phyloP scores from a whole-genome alignment of 208 protist species.

The Vickermania spadyakhi region DNA sequence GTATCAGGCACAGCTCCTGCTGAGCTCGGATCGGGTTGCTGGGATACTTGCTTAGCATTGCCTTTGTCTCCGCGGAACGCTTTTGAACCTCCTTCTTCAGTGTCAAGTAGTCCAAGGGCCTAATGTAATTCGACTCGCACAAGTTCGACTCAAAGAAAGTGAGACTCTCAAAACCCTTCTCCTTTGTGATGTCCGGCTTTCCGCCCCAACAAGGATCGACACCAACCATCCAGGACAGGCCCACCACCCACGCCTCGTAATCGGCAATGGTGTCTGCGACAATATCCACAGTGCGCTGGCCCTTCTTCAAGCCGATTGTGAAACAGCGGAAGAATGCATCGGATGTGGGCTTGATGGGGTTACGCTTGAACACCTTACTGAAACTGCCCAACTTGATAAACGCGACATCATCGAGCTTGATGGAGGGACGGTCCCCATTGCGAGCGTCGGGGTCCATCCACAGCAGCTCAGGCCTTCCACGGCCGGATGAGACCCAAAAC shows the following conservation, averaged over 20 bases:
- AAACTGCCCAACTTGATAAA: slow-evolving; percentile 87
- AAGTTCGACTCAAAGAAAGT: slow-evolving; percentile 74
- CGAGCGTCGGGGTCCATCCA: slow-evolving; percentile 61
- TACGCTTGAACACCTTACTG: slow-evolving; percentile 86
- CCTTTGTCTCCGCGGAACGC: slow-evolving; percentile 24
- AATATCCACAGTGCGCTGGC: slow-evolving; percentile 85
- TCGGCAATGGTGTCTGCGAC: slow-evolving; percentile 82
- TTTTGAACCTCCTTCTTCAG: slow-evolving; percentile 68
- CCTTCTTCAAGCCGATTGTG: slow-evolving; percentile 69
- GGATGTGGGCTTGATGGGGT: slow-evolving; percentile 42
- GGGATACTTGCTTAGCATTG: slow-evolving; percentile 45
- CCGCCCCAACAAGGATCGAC: slow-evolving; percentile 88
- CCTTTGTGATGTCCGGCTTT: slow-evolving; percentile 74
- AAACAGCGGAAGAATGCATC: slow-evolving; percentile 84
- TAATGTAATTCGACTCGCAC: slow-evolving; percentile 85
- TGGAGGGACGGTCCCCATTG: slow-evolving; percentile 32
- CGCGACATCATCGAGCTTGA: slow-evolving; percentile 67
- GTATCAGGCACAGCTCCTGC: slow-evolving; percentile 62
- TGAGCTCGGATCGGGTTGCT: slow-evolving; percentile 66
- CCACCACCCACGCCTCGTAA: slow-evolving; percentile 91
- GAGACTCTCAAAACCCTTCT: slow-evolving; percentile 50
- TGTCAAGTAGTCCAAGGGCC: slow-evolving; percentile 61
- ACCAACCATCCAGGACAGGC: slow-evolving; percentile 67
- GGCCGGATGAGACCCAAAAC: slow-evolving; percentile 72
- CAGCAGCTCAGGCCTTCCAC: slow-evolving; percentile 42